Base-by-base conservation (phyloP, 441 rosid genomes). In the Erodium moschatum region DNA sequence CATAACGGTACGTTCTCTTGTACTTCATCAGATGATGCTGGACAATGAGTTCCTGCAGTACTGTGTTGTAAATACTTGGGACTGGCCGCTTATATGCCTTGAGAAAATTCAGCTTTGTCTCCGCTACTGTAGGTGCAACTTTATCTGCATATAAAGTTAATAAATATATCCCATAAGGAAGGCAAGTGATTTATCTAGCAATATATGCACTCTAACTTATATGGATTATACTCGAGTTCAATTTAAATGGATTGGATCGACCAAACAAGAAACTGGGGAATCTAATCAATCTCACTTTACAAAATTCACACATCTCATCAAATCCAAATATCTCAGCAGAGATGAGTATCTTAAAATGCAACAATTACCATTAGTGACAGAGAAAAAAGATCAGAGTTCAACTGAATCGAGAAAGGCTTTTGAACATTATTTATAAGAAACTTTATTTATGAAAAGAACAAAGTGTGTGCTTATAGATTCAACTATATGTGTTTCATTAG, bases 21-120 rank as follows among this genome's bases (percentile, higher is more conserved):
- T 88, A 93, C 76, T 86, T 87, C 85, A 84, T 80, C 88, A 93
- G 81, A 80, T 93, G 98, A 62, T 93, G 98, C 83, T 89, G 98
- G 68, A 91, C 98, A 24, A 91, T 85, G 76, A 93, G 76, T 80
- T 93, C 98, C 80, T 88, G 98, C 19, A 93, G 72, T 61, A 91
- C 93, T 0, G 86, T 77, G 80, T 85, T 91, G 80, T 91, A 93
- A 76, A 93, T 76, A 76, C 98, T 88, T n/a, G 98, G 98, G 80
- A 93, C 89, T 0, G 97, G 98, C 38, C 85, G 84, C 73, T 84
- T 89, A 52, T 91, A 93, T 10, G 91, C 88, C 80, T 83, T 85
- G 11, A 93, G 80, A 77, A 93, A 93, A 67, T 81, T 86, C 13
- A 64, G 75, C 85, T 93, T 93, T 16, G 98, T 90, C 75, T 93